Conservation (phyloP, 495 filamentous ascomycete genomes). For the Penicillium mononematosum region DNA sequence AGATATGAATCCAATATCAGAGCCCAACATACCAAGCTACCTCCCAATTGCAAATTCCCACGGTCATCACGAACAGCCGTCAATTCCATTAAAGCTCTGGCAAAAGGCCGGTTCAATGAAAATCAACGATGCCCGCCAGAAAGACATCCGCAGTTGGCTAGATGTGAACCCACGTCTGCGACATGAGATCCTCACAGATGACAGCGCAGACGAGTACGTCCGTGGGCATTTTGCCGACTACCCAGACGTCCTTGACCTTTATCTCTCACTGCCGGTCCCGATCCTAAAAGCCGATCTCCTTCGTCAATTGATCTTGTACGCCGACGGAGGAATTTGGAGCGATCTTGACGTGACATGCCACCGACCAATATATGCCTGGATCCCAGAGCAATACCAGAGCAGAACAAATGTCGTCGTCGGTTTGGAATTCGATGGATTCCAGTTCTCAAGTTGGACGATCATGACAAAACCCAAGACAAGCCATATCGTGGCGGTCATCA, state of each 20-base stretch:
- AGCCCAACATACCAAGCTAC: background rate
- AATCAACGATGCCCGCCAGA: constrained; percentile 10
- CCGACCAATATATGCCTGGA: constrained; percentile 37
- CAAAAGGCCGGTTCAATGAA: constrained; percentile 31
- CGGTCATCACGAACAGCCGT: background rate
- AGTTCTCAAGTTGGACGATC: constrained; percentile 44
- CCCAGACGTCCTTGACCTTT: constrained; percentile 27
- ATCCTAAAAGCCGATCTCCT: constrained; percentile 44
- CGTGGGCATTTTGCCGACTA: constrained; percentile 25
- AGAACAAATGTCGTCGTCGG: constrained; percentile 40
- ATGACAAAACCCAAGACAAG: constrained; percentile 32
- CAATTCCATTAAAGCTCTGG: constrained; percentile 32
- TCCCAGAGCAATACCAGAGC: constrained; percentile 30
- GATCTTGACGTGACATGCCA: constrained; percentile 43
- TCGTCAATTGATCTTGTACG: constrained; percentile 39
- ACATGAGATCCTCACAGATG: constrained; percentile 39
- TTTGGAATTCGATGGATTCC: constrained; percentile 39
- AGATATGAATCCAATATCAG: background rate
- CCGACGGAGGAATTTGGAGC: constrained; percentile 46
- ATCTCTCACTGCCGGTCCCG: constrained; percentile 29
- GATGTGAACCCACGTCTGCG: constrained; percentile 30
- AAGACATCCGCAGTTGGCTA: constrained; percentile 28
- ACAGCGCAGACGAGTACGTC: constrained; percentile 32
- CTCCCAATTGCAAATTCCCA: background rate
- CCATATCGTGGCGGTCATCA: constrained; percentile 17